Evolutionary conservation across 192 early-diverging fungal genomes (phyloP).

Genomic region (Coemansia furcata): DNA sequence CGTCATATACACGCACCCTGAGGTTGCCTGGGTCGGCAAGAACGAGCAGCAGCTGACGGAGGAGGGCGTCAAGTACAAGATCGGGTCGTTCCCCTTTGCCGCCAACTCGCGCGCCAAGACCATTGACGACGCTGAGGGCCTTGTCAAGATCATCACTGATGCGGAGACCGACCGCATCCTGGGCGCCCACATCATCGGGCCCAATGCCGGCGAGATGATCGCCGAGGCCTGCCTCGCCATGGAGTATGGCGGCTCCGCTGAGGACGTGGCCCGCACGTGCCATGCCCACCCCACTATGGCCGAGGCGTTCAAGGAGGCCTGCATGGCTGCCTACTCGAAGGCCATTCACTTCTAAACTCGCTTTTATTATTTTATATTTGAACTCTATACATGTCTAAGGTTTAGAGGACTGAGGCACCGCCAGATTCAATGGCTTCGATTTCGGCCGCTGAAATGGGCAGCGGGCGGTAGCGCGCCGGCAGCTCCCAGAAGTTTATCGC

Average conservation of each 20-base stretch:
- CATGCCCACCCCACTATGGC: constrained; percentile 96
- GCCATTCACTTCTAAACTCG: constrained; percentile 67
- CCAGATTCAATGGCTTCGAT: constrained; percentile 54
- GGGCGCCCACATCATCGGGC: constrained; percentile 97
- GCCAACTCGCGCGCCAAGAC: constrained; percentile 99
- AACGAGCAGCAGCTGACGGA: constrained; percentile 93
- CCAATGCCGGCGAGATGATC: constrained; percentile 99
- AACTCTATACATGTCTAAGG: neutral
- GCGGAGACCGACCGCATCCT: constrained; percentile 93
- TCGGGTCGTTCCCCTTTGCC: constrained; percentile 91
- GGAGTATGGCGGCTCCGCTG: constrained; percentile 97
- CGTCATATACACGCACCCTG: constrained; percentile 97
- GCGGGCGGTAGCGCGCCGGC: constrained; percentile 50
- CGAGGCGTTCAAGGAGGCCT: constrained; percentile 98
- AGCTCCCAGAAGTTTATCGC: constrained; percentile 52
- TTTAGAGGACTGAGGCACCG: constrained; percentile 31
- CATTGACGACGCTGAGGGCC: constrained; percentile 89
- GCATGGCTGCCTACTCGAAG: constrained; percentile 85
- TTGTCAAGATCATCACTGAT: constrained; percentile 96
- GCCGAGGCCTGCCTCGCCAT: constrained; percentile 95
- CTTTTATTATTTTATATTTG: neutral
- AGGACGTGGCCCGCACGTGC: constrained; percentile 97
- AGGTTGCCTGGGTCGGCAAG: constrained; percentile 98
- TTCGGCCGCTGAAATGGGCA: constrained; percentile 35
- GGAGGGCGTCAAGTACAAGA: constrained; percentile 80